These are phyloP conservation scores for Candida tropicalis DNA, from an alignment of 1,139 yeast species.

Conservation along the genomic window DNA sequence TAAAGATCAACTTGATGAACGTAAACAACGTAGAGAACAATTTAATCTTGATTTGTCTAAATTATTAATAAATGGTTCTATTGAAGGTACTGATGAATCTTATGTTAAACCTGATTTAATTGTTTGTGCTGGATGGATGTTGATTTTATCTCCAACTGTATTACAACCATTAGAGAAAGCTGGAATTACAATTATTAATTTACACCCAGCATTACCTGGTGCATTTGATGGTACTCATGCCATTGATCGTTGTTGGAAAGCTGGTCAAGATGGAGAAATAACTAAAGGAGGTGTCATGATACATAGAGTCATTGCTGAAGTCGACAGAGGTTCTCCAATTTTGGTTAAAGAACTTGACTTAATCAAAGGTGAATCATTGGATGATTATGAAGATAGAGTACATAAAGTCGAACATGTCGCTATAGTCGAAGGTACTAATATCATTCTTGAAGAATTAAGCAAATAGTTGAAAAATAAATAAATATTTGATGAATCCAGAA, in stretches of 20 bases:
- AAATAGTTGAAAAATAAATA: constrained; percentile 6
- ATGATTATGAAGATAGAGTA: constrained; percentile 80
- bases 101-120: constrained; percentile 72
- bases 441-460: constrained; percentile 49
- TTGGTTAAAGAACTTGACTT: constrained; percentile 78
- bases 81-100: constrained; percentile 29
- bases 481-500: background rate
- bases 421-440: constrained; percentile 85
- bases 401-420: constrained; percentile 86
- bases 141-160: constrained; percentile 79
- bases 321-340: constrained; percentile 89
- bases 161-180: constrained; percentile 64
- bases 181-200: constrained; percentile 77
- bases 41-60: constrained; percentile 82
- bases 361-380: constrained; percentile 70
- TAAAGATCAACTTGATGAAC: constrained; percentile 57
- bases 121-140: constrained; percentile 99
- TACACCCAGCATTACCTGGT: constrained; percentile 97
- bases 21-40: constrained; percentile 61
- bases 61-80: constrained; percentile 54
- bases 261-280: constrained; percentile 81
- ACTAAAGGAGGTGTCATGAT: constrained; percentile 94
- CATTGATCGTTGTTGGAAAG: constrained; percentile 93
- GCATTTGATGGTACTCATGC: constrained; percentile 98
- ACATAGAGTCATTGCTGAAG: constrained; percentile 91